These are phyloP conservation scores for Sanghuangporus baumii DNA, from an alignment of 1,284 basidiomycete genomes.

Conservation along the genomic window DNA sequence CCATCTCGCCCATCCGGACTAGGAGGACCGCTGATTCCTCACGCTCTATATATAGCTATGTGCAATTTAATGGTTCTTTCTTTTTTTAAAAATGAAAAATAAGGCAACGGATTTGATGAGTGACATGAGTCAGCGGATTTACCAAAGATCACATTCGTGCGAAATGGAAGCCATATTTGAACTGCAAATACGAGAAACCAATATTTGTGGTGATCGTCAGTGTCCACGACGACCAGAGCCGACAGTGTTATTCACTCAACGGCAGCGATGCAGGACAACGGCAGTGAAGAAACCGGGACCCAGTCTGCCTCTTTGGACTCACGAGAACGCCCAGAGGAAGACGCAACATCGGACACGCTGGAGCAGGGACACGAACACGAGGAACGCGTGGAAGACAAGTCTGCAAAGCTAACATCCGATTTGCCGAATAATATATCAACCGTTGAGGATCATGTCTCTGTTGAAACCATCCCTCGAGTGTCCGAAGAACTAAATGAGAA, in stretches of 20 bases:
- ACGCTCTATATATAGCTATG: no score
- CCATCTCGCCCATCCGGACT: no score
- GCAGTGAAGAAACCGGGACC: neutral
- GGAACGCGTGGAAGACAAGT: slow-evolving; percentile 1
- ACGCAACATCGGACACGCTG: neutral
- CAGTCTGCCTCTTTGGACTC: neutral
- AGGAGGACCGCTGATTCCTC: no score
- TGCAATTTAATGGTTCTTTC: no score
- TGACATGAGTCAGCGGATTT: neutral
- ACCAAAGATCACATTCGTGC: neutral
- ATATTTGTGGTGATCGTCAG: neutral
- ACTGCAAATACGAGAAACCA: neutral
- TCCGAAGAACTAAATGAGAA: neutral
- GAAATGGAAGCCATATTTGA: neutral
- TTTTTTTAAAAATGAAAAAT: no score
- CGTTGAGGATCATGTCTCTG: neutral
- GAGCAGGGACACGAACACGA: slow-evolving; percentile 1
- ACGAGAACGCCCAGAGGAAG: neutral
- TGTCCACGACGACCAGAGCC: slow-evolving; percentile 3
- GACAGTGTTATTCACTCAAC: neutral
- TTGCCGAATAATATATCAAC: neutral
- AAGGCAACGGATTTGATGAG: neutral
- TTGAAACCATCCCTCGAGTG: neutral
- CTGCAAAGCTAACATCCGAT: neutral
- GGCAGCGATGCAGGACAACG: slow-evolving; percentile 11